phyloP scores from a whole-genome alignment of 257 asterid genomes.

The Ocimum tenuiflorum region DNA sequence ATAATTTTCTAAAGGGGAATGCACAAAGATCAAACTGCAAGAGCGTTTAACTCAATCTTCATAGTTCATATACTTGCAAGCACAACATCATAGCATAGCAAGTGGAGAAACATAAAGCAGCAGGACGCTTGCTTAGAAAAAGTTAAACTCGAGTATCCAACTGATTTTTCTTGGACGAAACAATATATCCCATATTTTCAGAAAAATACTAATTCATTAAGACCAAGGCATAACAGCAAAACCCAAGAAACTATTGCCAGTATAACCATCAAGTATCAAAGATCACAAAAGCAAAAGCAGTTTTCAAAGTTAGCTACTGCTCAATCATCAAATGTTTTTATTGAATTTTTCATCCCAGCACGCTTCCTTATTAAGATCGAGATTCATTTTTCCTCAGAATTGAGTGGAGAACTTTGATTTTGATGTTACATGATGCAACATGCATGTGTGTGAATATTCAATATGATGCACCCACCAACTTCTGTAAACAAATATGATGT shows the following conservation, averaged over 20 bases:
- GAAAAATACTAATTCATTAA: not conserved
- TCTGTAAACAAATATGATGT: not conserved
- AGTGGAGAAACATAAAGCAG: not conserved
- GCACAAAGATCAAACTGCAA: not conserved
- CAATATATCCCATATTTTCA: not conserved
- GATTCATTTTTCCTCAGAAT: not conserved
- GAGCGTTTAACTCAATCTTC: not conserved
- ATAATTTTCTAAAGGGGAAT: not conserved
- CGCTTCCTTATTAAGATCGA: not conserved
- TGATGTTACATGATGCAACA: too few relatives aligned
- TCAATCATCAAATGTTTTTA: not conserved
- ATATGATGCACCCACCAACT: not conserved
- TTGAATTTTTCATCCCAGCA: not conserved
- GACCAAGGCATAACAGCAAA: not conserved
- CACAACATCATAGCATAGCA: not conserved
- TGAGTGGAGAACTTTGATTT: too few relatives aligned
- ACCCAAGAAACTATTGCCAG: slow-evolving; percentile 1
- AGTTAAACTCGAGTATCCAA: not conserved
- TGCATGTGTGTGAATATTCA: not conserved
- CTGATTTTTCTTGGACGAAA: not conserved
- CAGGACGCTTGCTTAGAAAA: not conserved
- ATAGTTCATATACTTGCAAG: not conserved
- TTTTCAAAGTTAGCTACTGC: not conserved
- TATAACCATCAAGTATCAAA: not conserved
- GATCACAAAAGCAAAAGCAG: not conserved